A percentile compares a stretch with the other conserved stretches of the same genome.
phyloP scores from a whole-genome alignment of 805 yeast species.

The Candida oleophila region DNA sequence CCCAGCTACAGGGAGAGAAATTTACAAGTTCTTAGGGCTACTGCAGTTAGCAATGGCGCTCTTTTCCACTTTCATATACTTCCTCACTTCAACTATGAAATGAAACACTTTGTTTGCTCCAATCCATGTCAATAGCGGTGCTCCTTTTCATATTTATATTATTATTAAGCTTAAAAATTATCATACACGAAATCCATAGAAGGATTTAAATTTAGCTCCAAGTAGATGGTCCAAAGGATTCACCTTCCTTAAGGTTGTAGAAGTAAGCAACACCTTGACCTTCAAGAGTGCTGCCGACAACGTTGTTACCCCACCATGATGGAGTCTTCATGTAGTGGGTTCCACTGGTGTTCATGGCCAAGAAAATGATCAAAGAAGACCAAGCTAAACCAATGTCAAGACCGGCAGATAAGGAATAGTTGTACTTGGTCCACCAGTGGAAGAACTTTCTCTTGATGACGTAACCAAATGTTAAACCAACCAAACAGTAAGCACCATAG shows the following conservation, averaged over 20 bases:
- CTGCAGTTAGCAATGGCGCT: too few species aligned
- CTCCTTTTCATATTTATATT: neutral
- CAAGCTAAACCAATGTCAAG: constrained; percentile 45
- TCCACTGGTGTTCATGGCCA: constrained; percentile 14
- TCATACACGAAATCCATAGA: neutral
- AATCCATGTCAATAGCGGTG: neutral
- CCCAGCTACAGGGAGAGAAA: too few species aligned
- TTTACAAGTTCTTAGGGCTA: too few species aligned
- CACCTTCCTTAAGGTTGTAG: constrained; percentile 34
- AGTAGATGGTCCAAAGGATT: constrained; percentile 45
- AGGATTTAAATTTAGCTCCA: constrained; percentile 39
- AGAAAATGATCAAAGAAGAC: constrained; percentile 38
- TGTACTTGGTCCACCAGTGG: constrained; percentile 47
- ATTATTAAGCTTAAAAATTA: neutral
- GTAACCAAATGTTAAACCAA: constrained; percentile 35
- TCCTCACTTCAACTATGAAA: neutral
- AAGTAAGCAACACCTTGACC: constrained; percentile 30
- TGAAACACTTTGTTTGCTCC: neutral
- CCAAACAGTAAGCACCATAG: constrained; percentile 53
- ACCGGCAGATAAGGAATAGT: constrained; percentile 45
- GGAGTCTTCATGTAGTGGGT: constrained; percentile 17
- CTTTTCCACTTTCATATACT: neutral
- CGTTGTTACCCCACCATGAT: constrained; percentile 69
- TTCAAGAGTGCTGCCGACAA: constrained; percentile 40
- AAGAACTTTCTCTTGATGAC: constrained; percentile 39